Base-by-base conservation (phyloP, 2,329 filamentous ascomycete genomes). In the Pseudogymnoascus sp. region DNA sequence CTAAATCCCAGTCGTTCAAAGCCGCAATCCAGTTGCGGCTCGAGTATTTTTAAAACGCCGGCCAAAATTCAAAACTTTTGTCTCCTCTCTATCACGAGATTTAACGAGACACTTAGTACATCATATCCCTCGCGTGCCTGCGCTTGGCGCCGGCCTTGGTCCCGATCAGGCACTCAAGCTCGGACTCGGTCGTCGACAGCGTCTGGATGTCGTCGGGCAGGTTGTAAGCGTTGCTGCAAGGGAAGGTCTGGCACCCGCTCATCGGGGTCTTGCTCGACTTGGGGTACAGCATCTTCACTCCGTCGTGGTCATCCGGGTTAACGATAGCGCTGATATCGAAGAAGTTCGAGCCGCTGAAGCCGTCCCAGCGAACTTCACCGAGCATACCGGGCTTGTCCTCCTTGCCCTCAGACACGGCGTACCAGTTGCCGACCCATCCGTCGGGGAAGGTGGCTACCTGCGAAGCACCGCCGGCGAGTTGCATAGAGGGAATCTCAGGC, bases 321-420 rank as follows among this genome's bases (percentile, higher is more conserved):
- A 83, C 79, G 65, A 84, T 84, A 70, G 81, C 81, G 9, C 81
- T 83, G 64, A 84, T 80, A 65, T 84, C 82, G 62, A 81, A 84
- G 77, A 78, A 84, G 62, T 78, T 82, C 63, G 74, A 64, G 65
- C 74, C 80, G 60, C 71, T 68, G 72, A 72, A 81, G 68, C 77
- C 79, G 60, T 78, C 73, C 66, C 81, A 82, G 3, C 76, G 75
- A 6, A 82, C 77, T 68, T 82, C 79, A 17, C 79, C 80, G 1
- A 83, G 73, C 61, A 82, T 84, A 66, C 81, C 81, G 4, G 75
- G 70, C 41, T 68, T 67, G 66, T 77, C 72, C 9, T 69, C 50
- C 1, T 70, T 63, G 60, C 81, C 82, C 29, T 80, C 71, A 40
- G 73, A 72, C 65, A 82, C 70, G 47, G 81, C 75, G 71, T 79